Percentiles rank a stretch among this genome's conserved stretches.
Evolutionary conservation across 108 stramenopile genomes (phyloP).

Genomic region (Pseudonitzschia multistriata): DNA sequence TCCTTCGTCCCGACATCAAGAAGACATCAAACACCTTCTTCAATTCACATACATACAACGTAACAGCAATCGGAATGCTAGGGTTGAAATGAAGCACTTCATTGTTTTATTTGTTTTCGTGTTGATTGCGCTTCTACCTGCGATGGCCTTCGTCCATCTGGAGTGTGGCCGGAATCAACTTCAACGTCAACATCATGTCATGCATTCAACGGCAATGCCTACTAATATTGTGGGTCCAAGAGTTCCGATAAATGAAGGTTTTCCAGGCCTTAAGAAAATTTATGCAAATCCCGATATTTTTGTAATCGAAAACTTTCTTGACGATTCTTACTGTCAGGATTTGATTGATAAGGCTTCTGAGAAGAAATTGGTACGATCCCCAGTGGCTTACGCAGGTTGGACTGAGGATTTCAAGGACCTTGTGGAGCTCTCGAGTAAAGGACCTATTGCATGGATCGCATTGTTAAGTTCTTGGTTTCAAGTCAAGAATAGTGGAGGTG

Average conservation of each 20-base stretch:
- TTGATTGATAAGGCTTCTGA: constrained; percentile 45
- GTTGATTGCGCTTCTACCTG: background rate
- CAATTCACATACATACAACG: too few species aligned
- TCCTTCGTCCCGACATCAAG: too few species aligned
- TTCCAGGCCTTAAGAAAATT: constrained; percentile 51
- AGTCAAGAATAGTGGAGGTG: constrained; percentile 29
- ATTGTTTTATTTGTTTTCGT: background rate
- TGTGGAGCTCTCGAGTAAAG: constrained; percentile 61
- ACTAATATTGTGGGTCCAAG: constrained; percentile 31
- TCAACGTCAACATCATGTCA: background rate
- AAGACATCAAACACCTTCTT: too few species aligned
- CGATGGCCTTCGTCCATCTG: background rate
- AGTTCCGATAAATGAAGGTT: constrained; percentile 53
- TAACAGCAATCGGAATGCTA: background rate
- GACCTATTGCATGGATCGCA: constrained; percentile 72
- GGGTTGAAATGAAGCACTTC: too few species aligned
- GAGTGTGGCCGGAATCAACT: background rate
- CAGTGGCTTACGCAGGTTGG: constrained; percentile 81
- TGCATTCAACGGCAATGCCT: constrained; percentile 5
- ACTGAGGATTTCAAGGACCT: constrained; percentile 72
- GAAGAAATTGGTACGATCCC: constrained; percentile 56
- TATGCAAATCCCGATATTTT: constrained; percentile 74
- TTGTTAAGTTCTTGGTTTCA: constrained; percentile 61
- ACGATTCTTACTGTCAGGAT: constrained; percentile 46
- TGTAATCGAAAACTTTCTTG: constrained; percentile 62